Evolutionary conservation across 169 alveolate genomes (phyloP), one percentile per base, ranked within the genome.

Genomic region (Plasmodium cynomolgi): DNA sequence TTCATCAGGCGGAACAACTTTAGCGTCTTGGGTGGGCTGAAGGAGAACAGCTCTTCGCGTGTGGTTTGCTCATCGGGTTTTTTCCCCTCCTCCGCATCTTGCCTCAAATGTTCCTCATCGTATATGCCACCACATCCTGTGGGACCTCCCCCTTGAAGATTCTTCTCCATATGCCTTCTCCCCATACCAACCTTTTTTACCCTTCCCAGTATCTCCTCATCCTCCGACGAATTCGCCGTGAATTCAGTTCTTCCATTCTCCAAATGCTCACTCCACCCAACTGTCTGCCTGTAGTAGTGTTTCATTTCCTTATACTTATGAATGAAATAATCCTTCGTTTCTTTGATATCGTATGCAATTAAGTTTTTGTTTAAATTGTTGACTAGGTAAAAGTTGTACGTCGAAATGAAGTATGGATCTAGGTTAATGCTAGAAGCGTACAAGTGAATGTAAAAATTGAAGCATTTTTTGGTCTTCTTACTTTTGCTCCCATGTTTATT

Each of bases 371-470:
- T 92, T 72, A 92, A 71, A 92, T 81, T 92, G 23, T 92, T 84
- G 7, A 92, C 37, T 13, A 92, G 37, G 77, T 92, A 81, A 84
- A 92, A 83, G 44, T 82, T 82, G 33, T 13, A 80, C 6, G 81
- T 54, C n/a, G 94, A 90, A 23, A 90, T 23, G 73, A 90, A 90
- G 82, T 90, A 90, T 23, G 94, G 94, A 15, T 90, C 94, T 0
- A 80, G 23, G 37, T 79, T 90, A 79, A 90, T 58, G 17, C 91
- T 62, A 44, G 94, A 90, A 6, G 94, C 82, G 34, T 79, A 33
- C 44, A 90, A 11, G 26, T 79, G 41, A 90, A 90, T 90, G 41
- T 79, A 80, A 58, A 90, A 90, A 58, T 90, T 80, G 34, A 79
- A 68, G n/a, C 91, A 37, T 75, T 85, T 37, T 33, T 83, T 58